Evolutionary conservation across 768 basidiomycete species (phyloP), one percentile per base, ranked within the genome.

Genomic region (Steccherinum ochraceum): DNA sequence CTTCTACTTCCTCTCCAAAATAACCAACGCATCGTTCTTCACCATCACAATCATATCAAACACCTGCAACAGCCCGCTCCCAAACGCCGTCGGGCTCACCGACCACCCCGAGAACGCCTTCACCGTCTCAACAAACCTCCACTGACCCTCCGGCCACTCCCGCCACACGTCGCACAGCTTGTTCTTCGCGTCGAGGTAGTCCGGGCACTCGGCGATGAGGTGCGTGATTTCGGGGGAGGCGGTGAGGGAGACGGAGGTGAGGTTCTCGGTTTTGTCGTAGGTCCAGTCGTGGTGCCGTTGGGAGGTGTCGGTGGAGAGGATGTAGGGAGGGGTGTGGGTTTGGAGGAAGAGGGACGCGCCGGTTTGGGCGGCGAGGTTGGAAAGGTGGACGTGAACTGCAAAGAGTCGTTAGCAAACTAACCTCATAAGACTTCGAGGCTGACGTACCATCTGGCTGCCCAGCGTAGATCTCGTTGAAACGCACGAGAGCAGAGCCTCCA

Each of bases 321-420:
- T 63, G 48, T 75, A 75, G 1, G 91, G 86, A 0, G 77, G 73
- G 0, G 83, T 67, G 49, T 85, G 71, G 19, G 78, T 73, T 39
- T 90, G 88, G 19, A 83, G 80, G 73, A 97, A 96, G 48, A 93
- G 81, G 0, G 91, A 87, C 2, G 91, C 89, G 2, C 96, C 95
- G 0, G 86, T 92, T 66, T 95, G 93, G 2, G 90, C 84, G 1
- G 89, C 87, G 41, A 92, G 78, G 55, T 94, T 89, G 46, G 81
- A 84, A 41, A 96, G 81, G 60, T 94, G 87, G 3, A 95, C 78
- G 51, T 84, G 80, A 30, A 81, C 78, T 69, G 65, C 58, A 0
- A 48, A 42, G 13, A 21, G 52, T 46, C 47, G 53, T 40, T 44
- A n/a, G 44, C 19, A 40, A 27, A 20, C 5, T 20, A 24, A 19